Base-by-base conservation (phyloP, 2,329 filamentous ascomycete genomes). In the Colletotrichum sp. region DNA sequence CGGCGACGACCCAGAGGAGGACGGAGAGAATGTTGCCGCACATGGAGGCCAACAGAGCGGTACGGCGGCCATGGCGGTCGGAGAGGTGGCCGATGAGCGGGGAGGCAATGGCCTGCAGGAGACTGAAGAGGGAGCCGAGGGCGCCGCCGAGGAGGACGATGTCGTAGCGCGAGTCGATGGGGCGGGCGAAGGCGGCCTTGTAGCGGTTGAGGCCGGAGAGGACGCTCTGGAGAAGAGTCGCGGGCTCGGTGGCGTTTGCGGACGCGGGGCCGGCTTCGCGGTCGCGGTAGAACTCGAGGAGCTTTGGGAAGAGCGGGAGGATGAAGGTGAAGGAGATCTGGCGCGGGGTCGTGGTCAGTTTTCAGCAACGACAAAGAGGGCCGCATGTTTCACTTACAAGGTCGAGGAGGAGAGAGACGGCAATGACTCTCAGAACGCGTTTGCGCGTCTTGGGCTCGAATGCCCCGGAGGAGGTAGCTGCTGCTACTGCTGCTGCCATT, bases 311-410 rank as follows among this genome's bases (percentile, higher is more conserved):
- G 44, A 99, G 92, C 0, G 97, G 97, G 11, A 99, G 93, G 83
- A 99, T 99, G 84, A 99, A 98, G 34, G 97, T 99, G 85, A 99
- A 99, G 72, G 96, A 98, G 82, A 99, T 95, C 96, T 98, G 78
- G 36, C 25, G 11, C 44, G 25, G 65, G 73, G 8, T 9, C 8
- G 12, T 34, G 62, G 11, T 55, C 36, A 67, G 36, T 32, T 44
- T 15, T 34, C 11, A n/a, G 16, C n/a, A 27, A 15, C 32, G 19
- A 30, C 13, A 13, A 19, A 63, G 75, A 71, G 44, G 68, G 73
- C 22, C 30, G 65, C 30, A 32, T 29, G 66, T 84, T 91, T 79
- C 90, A 84, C 91, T 79, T 90, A 98, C 96, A 86, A 99, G 86
- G 85, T 99, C 96, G 15, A 99, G 90, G 19, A 99, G 90, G 55